Percentiles rank a stretch among this genome's conserved stretches.
Evolutionary conservation across 2,329 filamentous ascomycete genomes (phyloP).

Genomic region (Thielaviopsis euricoi): DNA sequence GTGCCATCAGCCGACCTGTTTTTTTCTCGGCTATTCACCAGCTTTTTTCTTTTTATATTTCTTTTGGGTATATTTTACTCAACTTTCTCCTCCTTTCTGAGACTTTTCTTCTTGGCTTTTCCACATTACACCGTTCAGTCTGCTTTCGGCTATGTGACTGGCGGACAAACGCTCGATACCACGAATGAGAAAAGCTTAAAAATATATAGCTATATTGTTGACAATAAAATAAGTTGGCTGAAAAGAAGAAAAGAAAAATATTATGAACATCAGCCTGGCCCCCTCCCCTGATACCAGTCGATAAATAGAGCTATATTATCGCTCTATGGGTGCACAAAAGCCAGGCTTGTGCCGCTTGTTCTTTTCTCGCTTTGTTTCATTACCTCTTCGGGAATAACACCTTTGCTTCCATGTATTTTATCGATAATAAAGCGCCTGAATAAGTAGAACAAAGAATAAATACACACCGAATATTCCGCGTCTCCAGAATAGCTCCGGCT

Average conservation of each 20-base stretch:
- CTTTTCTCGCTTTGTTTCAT: not conserved
- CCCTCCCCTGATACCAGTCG: not conserved
- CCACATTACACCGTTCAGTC: not conserved
- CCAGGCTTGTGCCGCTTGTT: not conserved
- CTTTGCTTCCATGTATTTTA: not conserved
- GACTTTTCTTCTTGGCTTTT: not conserved
- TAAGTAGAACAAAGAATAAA: not conserved
- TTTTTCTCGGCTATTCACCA: too few relatives aligned
- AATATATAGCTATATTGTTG: too few relatives aligned
- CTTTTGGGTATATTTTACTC: too few relatives aligned
- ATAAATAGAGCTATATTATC: not conserved
- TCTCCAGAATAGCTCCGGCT: not conserved
- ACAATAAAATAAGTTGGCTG: too few relatives aligned
- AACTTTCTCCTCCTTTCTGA: too few relatives aligned
- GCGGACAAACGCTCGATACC: too few relatives aligned
- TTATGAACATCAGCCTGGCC: too few relatives aligned
- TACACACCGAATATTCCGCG: not conserved
- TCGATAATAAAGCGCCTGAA: not conserved
- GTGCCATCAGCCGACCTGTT: too few relatives aligned
- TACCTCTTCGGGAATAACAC: constrained; percentile 7
- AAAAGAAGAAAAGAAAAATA: too few relatives aligned
- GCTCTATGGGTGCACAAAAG: not conserved
- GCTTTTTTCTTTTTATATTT: too few relatives aligned
- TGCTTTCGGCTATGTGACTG: not conserved
- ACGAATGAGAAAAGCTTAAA: too few relatives aligned